Conservation (phyloP, 768 basidiomycete genomes). For the Myochromella boudieri region DNA sequence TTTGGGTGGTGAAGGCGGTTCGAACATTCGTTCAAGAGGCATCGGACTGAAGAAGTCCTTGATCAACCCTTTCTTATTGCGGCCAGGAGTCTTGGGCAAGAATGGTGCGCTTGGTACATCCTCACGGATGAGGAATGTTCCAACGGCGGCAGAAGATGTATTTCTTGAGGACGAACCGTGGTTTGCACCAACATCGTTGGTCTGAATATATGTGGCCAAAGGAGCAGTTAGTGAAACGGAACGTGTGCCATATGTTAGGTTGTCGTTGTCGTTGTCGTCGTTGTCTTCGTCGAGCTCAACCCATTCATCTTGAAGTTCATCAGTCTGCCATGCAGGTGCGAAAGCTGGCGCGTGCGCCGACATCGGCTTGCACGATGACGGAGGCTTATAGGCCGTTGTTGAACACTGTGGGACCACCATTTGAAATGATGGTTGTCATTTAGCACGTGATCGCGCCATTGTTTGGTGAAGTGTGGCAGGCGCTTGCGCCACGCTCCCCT, state of each 20-base stretch:
- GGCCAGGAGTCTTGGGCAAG: conserved; percentile 66
- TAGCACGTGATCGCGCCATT: conserved; percentile 24
- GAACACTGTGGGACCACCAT: conserved; percentile 2
- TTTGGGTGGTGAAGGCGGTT: conserved; percentile 82
- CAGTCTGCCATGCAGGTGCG: conserved; percentile 79
- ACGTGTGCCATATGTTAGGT: conserved; percentile 47
- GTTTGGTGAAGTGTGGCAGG: conserved; percentile 8
- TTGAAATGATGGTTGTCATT: conserved; percentile 11
- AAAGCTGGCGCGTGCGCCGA: conserved; percentile 18
- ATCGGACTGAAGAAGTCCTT: conserved; percentile 89
- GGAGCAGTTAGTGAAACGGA: conserved; percentile 61
- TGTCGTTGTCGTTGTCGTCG: conserved; percentile 34
- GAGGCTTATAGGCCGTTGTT: conserved; percentile 6
- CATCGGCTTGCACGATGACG: conserved; percentile 29
- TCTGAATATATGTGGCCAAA: conserved; percentile 53
- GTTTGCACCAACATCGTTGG: conserved; percentile 33
- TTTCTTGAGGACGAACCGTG: conserved; percentile 22
- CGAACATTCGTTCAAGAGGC: conserved; percentile 89
- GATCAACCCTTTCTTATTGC: conserved; percentile 54
- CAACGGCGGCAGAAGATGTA: conserved; percentile 36
- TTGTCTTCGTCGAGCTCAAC: conserved; percentile 57
- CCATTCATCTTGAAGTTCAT: conserved; percentile 93
- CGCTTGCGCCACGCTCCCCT: conserved; percentile 10
- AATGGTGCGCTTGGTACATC: conserved; percentile 57
- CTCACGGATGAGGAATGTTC: conserved; percentile 77